These are phyloP conservation scores for Silene vulgaris DNA, from an alignment of 179 eudicot genomes.

Conservation along the genomic window DNA sequence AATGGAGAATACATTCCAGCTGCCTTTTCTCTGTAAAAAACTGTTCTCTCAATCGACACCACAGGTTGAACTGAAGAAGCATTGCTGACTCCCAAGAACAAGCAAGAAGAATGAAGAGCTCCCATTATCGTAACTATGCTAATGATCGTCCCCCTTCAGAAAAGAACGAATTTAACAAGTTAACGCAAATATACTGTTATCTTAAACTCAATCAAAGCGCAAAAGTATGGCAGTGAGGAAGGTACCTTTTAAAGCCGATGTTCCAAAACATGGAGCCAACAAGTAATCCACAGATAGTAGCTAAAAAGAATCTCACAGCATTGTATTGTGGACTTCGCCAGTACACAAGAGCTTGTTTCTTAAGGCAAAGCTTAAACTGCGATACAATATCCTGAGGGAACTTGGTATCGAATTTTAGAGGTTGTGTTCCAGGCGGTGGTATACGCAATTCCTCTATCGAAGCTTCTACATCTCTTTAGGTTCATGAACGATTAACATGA, in stretches of 20 bases:
- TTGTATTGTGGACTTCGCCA: constrained; percentile 90
- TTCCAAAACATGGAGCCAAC: constrained; percentile 79
- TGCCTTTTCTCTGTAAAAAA: constrained; percentile 85
- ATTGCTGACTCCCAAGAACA: constrained; percentile 85
- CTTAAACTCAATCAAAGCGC: neutral
- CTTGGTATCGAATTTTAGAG: constrained; percentile 49
- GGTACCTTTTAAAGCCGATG: constrained; percentile 72
- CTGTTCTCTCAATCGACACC: constrained; percentile 77
- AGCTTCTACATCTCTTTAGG: constrained; percentile 61
- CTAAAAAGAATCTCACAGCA: constrained; percentile 73
- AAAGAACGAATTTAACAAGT: neutral
- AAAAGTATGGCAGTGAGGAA: constrained; percentile 3
- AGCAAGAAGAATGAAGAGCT: constrained; percentile 56
- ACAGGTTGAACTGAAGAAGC: constrained; percentile 87
- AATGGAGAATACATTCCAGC: constrained; percentile 91
- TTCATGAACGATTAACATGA: neutral
- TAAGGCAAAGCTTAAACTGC: constrained; percentile 63
- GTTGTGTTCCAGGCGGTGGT: constrained; percentile 56
- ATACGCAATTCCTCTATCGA: constrained; percentile 42
- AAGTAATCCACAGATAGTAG: constrained; percentile 50
- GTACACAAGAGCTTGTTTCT: constrained; percentile 76
- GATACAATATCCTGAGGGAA: constrained; percentile 48
- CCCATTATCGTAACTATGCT: constrained; percentile 64
- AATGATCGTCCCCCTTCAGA: constrained; percentile 54
- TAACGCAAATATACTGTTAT: neutral